Percentiles rank a stretch among this genome's conserved stretches.
phyloP scores from a whole-genome alignment of 345 rosid genomes.

The Excoecaria cochinchinensis region DNA sequence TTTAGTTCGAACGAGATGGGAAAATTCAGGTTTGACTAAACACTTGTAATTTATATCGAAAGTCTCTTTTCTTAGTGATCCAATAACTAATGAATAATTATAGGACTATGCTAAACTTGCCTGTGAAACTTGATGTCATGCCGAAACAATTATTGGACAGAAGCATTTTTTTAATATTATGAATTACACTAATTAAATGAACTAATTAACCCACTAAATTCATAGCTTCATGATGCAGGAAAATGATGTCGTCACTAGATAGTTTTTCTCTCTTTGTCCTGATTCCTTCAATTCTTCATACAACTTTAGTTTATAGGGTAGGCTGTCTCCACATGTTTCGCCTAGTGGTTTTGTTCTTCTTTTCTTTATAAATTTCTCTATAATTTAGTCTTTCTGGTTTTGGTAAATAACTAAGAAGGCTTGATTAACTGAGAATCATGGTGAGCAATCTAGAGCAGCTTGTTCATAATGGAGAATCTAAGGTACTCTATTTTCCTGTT shows the following conservation, averaged over 20 bases:
- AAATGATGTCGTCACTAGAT: slow-evolving; percentile 23
- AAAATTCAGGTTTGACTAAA: slow-evolving; percentile 3
- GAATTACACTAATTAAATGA: background rate
- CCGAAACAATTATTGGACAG: background rate
- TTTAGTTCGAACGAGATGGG: background rate
- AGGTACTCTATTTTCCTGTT: slow-evolving; percentile 18
- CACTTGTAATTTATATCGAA: background rate
- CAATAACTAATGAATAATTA: background rate
- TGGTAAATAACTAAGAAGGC: background rate
- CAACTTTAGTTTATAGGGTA: too few relatives aligned
- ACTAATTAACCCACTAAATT: background rate
- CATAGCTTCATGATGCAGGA: slow-evolving; percentile 5
- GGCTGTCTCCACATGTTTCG: background rate
- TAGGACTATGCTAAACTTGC: background rate
- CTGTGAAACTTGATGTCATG: background rate
- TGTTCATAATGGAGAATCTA: slow-evolving; percentile 14
- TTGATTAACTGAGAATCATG: slow-evolving; percentile 6
- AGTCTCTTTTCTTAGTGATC: background rate
- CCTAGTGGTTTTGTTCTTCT: background rate
- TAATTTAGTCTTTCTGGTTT: background rate
- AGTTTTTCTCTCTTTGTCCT: slow-evolving; percentile 29
- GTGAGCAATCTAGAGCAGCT: slow-evolving; percentile 20
- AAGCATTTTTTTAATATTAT: background rate
- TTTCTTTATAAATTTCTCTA: background rate
- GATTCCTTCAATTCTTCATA: slow-evolving; percentile 2